Percentiles rank a stretch among this genome's conserved stretches.
Conservation (phyloP, 352 stramenopile genomes). For the Thraustotheca clavata region DNA sequence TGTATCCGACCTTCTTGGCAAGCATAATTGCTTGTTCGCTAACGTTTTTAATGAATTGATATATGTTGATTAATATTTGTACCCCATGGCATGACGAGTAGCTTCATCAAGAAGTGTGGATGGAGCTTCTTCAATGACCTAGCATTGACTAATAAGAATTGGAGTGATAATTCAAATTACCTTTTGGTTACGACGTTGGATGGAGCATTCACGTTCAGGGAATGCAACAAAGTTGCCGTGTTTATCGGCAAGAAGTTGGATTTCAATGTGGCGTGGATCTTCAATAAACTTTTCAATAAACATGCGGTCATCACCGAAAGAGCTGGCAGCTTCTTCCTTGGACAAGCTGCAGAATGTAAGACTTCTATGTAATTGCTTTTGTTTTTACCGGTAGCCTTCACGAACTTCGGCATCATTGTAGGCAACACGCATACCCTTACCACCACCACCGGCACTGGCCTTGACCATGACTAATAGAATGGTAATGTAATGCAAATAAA, state of each 20-base stretch:
- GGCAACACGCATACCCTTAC: conserved; percentile 96
- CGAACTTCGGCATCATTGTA: conserved; percentile 85
- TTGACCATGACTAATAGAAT: conserved; percentile 92
- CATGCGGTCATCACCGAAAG: conserved; percentile 95
- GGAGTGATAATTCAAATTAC: conserved; percentile 33
- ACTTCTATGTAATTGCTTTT: not conserved
- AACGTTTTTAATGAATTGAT: conserved; percentile 36
- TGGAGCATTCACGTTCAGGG: conserved; percentile 93
- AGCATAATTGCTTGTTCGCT: conserved; percentile 86
- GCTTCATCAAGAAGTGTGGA: conserved; percentile 84
- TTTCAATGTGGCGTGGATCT: conserved; percentile 96
- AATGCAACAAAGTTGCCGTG: conserved; percentile 90
- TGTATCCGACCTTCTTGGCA: conserved; percentile 90
- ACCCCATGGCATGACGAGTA: conserved; percentile 30
- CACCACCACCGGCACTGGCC: conserved; percentile 90
- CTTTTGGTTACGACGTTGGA: conserved; percentile 97
- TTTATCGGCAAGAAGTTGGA: conserved; percentile 91
- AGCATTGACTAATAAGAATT: not conserved
- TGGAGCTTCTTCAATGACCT: conserved; percentile 23
- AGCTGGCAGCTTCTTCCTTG: conserved; percentile 81
- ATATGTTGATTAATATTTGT: not conserved
- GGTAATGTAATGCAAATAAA: not conserved
- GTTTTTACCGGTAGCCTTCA: conserved; percentile 72
- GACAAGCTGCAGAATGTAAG: conserved; percentile 26
- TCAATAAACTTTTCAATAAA: conserved; percentile 97